Conservation (phyloP, 2,329 filamentous ascomycete species). For the Epichloe brachyelytri region DNA sequence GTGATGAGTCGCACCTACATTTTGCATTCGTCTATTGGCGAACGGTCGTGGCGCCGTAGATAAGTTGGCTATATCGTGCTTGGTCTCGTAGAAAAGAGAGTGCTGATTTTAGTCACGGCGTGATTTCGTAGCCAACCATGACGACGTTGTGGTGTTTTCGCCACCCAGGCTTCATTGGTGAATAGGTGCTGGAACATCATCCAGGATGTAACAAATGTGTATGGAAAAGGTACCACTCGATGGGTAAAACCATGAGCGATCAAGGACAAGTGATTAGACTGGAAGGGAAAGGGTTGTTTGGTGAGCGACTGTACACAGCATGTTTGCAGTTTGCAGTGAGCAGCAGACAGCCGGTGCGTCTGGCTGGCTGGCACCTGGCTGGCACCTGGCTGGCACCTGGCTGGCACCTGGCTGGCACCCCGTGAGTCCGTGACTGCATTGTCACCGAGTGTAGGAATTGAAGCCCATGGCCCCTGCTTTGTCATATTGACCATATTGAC, state of each 20-base stretch:
- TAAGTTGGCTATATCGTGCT: too few species aligned
- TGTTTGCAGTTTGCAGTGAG: too few species aligned
- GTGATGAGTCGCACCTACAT: too few species aligned
- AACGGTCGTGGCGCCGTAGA: too few species aligned
- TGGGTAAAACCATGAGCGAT: neutral
- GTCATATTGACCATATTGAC: neutral
- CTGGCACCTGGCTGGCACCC: neutral
- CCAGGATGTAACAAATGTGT: neutral
- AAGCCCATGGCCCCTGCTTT: neutral
- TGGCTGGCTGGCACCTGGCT: too few species aligned
- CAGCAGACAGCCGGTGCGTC: too few species aligned
- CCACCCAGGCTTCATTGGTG: neutral
- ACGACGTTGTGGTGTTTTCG: neutral
- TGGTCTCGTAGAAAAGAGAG: too few species aligned
- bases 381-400: neutral
- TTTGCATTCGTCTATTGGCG: too few species aligned
- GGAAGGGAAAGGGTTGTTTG: too few species aligned
- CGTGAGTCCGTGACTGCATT: neutral
- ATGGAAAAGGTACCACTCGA: neutral
- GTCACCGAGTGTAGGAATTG: conserved; percentile 2
- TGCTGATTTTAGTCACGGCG: too few species aligned
- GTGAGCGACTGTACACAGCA: too few species aligned
- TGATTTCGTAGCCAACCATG: too few species aligned
- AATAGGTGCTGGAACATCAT: neutral
- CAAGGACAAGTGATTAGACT: neutral